Conservation (phyloP, 495 filamentous ascomycete genomes). For the Penicillium argentinense region DNA sequence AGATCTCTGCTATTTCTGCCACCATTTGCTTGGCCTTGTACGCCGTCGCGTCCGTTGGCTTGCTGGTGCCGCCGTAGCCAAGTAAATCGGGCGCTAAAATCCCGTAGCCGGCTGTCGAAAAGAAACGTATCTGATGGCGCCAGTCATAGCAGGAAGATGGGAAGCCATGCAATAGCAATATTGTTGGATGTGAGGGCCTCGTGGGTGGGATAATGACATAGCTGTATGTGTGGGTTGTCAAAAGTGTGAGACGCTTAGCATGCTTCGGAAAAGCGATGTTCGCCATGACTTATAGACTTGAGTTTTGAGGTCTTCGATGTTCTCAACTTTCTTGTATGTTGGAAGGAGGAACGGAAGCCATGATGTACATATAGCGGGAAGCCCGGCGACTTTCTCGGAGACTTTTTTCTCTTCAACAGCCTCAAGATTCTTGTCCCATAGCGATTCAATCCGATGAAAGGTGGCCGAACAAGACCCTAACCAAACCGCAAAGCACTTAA, state of each 20-base stretch:
- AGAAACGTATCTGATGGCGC: slow-evolving; percentile 36
- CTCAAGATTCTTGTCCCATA: too few species aligned
- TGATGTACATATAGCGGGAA: too few species aligned
- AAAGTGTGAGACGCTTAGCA: slow-evolving; percentile 2
- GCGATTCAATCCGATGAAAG: too few species aligned
- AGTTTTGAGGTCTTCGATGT: not conserved
- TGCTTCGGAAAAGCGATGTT: slow-evolving; percentile 5
- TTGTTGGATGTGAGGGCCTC: slow-evolving; percentile 8
- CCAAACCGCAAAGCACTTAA: too few species aligned
- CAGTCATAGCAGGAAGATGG: slow-evolving; percentile 38
- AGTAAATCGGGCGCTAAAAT: slow-evolving; percentile 45
- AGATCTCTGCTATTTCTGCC: slow-evolving; percentile 17
- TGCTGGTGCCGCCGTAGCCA: slow-evolving; percentile 43
- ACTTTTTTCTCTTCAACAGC: too few species aligned
- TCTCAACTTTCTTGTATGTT: not conserved
- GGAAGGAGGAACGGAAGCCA: not conserved
- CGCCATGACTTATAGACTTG: not conserved
- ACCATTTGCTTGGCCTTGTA: slow-evolving; percentile 35
- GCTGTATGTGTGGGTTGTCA: slow-evolving; percentile 20
- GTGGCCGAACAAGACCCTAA: too few species aligned
- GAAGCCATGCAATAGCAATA: slow-evolving; percentile 41
- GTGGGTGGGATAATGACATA: slow-evolving; percentile 25
- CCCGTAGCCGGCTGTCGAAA: slow-evolving; percentile 34
- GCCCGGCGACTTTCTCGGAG: too few species aligned
- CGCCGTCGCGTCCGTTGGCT: slow-evolving; percentile 26